Evolutionary conservation across 495 filamentous ascomycete genomes (phyloP).

Genomic region (Daldinia decipiens): DNA sequence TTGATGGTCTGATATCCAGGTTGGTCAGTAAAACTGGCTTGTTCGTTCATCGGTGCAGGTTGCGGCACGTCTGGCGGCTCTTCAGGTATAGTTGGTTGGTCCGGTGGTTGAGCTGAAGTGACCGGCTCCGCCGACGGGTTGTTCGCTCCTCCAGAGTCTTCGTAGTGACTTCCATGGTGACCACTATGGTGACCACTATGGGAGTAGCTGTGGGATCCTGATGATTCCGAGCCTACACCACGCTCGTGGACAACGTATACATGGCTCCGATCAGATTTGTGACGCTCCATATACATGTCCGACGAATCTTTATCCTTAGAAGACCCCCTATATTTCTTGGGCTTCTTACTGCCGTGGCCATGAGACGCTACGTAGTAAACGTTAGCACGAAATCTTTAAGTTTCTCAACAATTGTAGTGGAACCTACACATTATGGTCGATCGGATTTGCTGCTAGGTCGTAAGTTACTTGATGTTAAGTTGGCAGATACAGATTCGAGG

Average conservation of each 20-base stretch:
- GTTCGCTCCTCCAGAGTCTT: neutral
- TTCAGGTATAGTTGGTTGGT: neutral
- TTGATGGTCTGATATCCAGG: neutral
- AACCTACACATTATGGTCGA: neutral
- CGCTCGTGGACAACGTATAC: neutral
- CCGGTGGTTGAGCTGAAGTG: neutral
- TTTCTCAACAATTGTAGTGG: neutral
- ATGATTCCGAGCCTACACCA: neutral
- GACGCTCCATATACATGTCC: slow-evolving; percentile 3
- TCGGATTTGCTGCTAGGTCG: neutral
- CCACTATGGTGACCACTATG: neutral
- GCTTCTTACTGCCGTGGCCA: neutral
- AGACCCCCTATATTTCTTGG: neutral
- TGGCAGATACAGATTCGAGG: neutral
- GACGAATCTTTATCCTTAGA: neutral
- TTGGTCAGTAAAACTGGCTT: neutral
- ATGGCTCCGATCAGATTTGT: neutral
- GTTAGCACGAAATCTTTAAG: neutral
- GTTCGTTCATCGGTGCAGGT: neutral
- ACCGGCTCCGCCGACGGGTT: neutral
- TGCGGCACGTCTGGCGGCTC: neutral
- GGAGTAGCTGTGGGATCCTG: neutral
- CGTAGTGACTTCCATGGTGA: too few species aligned
- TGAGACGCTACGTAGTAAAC: neutral
- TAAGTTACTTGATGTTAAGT: neutral